phyloP scores from a whole-genome alignment of 768 basidiomycete genomes.

The Amanita fuliginea region DNA sequence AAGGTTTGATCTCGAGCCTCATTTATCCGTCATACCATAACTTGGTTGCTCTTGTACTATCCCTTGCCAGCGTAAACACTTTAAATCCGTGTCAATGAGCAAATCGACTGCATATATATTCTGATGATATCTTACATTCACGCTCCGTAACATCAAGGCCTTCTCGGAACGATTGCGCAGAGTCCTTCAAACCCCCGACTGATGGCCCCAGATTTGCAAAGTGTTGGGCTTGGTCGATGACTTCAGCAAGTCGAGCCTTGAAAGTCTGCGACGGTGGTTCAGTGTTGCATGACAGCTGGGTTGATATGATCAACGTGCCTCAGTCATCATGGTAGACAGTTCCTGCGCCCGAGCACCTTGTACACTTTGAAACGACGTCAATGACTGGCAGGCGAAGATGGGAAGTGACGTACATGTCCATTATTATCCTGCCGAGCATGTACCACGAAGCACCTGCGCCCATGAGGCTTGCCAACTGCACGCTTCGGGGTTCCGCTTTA shows the following conservation, averaged over 20 bases:
- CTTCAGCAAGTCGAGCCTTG: constrained; percentile 63
- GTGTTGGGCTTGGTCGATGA: constrained; percentile 82
- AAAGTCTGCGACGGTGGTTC: constrained; percentile 44
- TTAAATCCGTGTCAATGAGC: background rate
- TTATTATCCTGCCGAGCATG: constrained; percentile 79
- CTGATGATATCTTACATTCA: constrained; percentile 51
- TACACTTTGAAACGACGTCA: constrained; percentile 34
- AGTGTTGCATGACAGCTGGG: background rate
- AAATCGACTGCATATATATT: background rate
- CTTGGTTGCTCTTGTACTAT: background rate
- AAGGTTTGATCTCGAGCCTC: background rate
- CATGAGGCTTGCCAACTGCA: constrained; percentile 72
- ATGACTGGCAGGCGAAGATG: background rate
- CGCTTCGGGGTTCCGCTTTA: constrained; percentile 80
- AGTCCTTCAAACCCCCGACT: constrained; percentile 41
- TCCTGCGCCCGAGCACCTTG: constrained; percentile 65
- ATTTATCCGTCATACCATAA: background rate
- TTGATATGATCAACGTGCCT: constrained; percentile 25
- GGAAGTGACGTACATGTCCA: constrained; percentile 49
- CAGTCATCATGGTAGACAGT: constrained; percentile 61
- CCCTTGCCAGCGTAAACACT: constrained; percentile 2
- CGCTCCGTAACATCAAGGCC: constrained; percentile 90
- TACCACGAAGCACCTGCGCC: constrained; percentile 90
- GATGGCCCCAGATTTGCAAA: constrained; percentile 62
- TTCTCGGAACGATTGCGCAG: constrained; percentile 72